Evolutionary conservation across 2,329 filamentous ascomycete genomes (phyloP).

Genomic region (Penicillium sp.): DNA sequence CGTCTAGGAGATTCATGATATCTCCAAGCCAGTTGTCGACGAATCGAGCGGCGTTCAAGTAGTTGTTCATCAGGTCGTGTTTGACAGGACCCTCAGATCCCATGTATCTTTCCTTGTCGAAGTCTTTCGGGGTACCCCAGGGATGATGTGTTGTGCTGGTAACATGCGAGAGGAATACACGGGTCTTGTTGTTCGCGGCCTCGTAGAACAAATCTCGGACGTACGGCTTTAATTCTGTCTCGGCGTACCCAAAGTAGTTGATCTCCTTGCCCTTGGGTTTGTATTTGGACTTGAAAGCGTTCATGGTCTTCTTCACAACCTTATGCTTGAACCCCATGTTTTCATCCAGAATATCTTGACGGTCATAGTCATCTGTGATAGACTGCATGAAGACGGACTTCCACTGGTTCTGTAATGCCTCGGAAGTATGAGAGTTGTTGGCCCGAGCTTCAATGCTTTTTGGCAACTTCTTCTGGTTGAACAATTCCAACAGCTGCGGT

Average conservation of each 20-base stretch:
- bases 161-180: conserved; percentile 36
- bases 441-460: neutral
- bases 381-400: conserved; percentile 41
- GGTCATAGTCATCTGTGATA: conserved; percentile 41
- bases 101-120: conserved; percentile 29
- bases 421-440: neutral
- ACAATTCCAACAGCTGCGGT: conserved; percentile 38
- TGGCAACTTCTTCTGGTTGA: conserved; percentile 33
- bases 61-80: conserved; percentile 43
- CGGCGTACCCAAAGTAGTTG: conserved; percentile 49
- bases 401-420: conserved; percentile 26
- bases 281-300: conserved; percentile 31
- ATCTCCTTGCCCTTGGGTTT: conserved; percentile 33
- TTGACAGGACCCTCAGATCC: conserved; percentile 23
- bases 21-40: conserved; percentile 47
- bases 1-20: conserved; percentile 44
- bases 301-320: conserved; percentile 30
- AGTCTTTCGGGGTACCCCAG: conserved; percentile 39
- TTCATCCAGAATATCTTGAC: conserved; percentile 34
- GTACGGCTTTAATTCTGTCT: conserved; percentile 44
- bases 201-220: conserved; percentile 29
- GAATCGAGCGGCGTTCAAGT: conserved; percentile 47
- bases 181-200: conserved; percentile 31
- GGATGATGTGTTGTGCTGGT: conserved; percentile 45
- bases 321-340: conserved; percentile 38